Evolutionary conservation across 371 early-diverging fungal species (phyloP), one percentile per base, ranked within the genome.

Genomic region (Mortierella sp.): DNA sequence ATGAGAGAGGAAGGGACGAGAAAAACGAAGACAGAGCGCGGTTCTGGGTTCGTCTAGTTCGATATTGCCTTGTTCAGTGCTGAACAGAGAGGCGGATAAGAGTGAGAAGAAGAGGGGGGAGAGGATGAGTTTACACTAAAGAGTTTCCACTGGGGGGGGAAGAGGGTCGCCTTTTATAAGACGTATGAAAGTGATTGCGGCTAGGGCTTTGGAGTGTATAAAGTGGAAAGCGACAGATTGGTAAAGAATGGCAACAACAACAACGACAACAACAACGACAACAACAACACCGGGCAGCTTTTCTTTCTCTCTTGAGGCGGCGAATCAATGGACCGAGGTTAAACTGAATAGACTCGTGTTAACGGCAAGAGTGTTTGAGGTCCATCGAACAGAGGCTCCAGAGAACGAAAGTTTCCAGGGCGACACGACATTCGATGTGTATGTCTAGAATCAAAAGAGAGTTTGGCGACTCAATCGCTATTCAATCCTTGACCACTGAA

Each of bases 111-210:
- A 21, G 56, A 48, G 48, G 66, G 12, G 60, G 60, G 46, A 28
- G 25, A 44, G 53, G 47, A 67, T 43, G 72, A 72, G 72, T 66
- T 72, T 72, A 43, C 72, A 72, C 66, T 72, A 25, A 66, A 26
- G 66, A 66, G 62, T 46, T 57, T 62, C 48, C 48, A 57, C 44
- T 16, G 21, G 26, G 12, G 18, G 7, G 44, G 30, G 26, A 37
- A 30, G 16, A 18, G 3, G 56, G 37, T n/a, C 37, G 37, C 37
- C 66, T 43, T 66, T 57, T 66, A 66, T 66, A 46, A 26, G 29
- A 14, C 7, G 2, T 18, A 45, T 18, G 23, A 44, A 48, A 23
- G 47, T 7, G 21, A 1, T 21, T 14, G 21, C 60, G 23, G 19
- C 52, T 16, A 16, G 30, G 25, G 5, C 37, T 9, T 5, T 37